These are phyloP conservation scores for Yamadazyma friedrichii DNA, from an alignment of 1,139 yeast species.

Conservation along the genomic window DNA sequence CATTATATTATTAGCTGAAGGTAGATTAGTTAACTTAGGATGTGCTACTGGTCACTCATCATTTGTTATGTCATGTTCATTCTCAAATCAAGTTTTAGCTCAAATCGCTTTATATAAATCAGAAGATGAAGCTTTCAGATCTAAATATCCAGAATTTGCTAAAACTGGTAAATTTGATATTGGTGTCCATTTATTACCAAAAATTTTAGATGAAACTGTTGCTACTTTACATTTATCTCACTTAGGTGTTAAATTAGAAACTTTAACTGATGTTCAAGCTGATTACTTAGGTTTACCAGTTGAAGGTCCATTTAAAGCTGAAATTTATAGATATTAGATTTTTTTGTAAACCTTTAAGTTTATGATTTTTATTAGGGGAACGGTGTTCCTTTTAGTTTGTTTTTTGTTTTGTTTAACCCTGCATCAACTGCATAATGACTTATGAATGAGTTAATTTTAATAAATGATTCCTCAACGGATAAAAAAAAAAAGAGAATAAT, in stretches of 20 bases:
- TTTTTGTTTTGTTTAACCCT: slow-evolving; percentile 24
- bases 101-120: slow-evolving; percentile 98
- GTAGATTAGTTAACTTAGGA: slow-evolving; percentile 99
- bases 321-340: slow-evolving; percentile 90
- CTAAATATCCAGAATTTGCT: slow-evolving; percentile 83
- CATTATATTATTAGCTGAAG: slow-evolving; percentile 96
- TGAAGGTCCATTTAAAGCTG: slow-evolving; percentile 98
- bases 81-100: slow-evolving; percentile 99
- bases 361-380: slow-evolving; percentile 5
- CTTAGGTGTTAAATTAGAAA: slow-evolving; percentile 87
- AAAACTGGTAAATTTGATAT: slow-evolving; percentile 88
- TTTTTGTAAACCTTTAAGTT: neutral
- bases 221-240: slow-evolving; percentile 97
- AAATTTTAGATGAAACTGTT: slow-evolving; percentile 97
- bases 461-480: slow-evolving; percentile 48
- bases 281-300: slow-evolving; percentile 92
- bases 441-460: slow-evolving; percentile 21
- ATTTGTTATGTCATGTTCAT: slow-evolving; percentile 99
- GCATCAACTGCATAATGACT: slow-evolving; percentile 51
- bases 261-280: slow-evolving; percentile 78
- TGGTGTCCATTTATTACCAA: slow-evolving; percentile 97
- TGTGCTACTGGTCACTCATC: slow-evolving; percentile 99
- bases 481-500: slow-evolving; percentile 59
- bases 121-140: slow-evolving; percentile 76
- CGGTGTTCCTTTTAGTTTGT: slow-evolving; percentile 13